Conservation (phyloP, 495 filamentous ascomycete species). For the Penicillium longicatenatum region DNA sequence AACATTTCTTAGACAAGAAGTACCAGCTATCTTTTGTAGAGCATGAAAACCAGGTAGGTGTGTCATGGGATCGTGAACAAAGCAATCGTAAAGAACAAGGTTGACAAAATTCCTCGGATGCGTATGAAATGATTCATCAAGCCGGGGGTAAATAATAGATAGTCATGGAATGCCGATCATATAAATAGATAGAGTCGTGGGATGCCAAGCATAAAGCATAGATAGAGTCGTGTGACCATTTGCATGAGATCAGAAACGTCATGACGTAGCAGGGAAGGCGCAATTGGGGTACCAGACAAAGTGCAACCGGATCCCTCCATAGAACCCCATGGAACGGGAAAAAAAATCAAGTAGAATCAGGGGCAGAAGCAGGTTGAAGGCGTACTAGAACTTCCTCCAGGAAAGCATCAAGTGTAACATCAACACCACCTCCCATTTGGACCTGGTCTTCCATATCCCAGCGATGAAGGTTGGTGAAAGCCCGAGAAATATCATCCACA, state of each 20-base stretch:
- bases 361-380: constrained; percentile 54
- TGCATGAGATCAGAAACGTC: neutral
- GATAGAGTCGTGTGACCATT: neutral
- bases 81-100: neutral
- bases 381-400: constrained; percentile 94
- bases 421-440: constrained; percentile 87
- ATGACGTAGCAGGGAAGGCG: neutral
- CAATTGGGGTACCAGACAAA: neutral
- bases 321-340: neutral
- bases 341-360: neutral
- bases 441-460: constrained; percentile 82
- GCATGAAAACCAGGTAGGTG: neutral
- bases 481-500: constrained; percentile 70
- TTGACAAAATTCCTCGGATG: neutral
- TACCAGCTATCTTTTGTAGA: neutral
- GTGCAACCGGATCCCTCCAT: neutral
- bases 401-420: constrained; percentile 84
- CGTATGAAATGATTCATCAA: neutral
- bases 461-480: constrained; percentile 85
- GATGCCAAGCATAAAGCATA: neutral
- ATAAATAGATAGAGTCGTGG: too few species aligned
- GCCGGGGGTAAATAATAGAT: too few species aligned
- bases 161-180: neutral
- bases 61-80: neutral
- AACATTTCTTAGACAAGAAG: neutral